These are phyloP conservation scores for Orbilia quercus DNA, from an alignment of 2,329 filamentous ascomycete genomes.

Conservation along the genomic window DNA sequence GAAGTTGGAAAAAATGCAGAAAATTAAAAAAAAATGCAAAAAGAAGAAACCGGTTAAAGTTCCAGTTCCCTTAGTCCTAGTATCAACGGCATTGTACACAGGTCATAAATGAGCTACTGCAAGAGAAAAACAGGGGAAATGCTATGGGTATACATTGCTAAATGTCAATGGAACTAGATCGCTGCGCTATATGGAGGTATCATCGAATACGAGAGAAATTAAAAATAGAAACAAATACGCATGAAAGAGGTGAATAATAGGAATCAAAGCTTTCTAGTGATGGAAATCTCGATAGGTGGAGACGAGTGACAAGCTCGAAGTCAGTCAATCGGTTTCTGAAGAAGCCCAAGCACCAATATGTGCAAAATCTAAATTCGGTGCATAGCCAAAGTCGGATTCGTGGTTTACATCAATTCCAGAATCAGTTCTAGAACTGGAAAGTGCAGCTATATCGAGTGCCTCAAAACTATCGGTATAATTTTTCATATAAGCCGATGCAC, in stretches of 20 bases:
- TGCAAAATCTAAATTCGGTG: conserved; percentile 1
- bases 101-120: background rate
- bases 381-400: background rate
- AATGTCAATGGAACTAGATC: background rate
- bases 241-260: background rate
- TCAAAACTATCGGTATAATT: conserved; percentile 9
- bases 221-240: background rate
- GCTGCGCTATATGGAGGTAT: background rate
- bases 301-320: background rate
- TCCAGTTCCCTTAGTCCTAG: background rate
- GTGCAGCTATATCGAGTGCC: background rate
- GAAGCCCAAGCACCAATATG: conserved; percentile 29
- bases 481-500: background rate
- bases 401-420: conserved; percentile 13
- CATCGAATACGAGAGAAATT: background rate
- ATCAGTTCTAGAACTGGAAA: background rate
- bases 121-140: conserved; percentile 4
- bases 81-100: conserved; percentile 14
- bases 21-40: background rate
- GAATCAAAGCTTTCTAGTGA: background rate
- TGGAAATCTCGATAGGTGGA: too few species aligned
- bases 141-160: too few species aligned
- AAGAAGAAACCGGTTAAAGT: background rate
- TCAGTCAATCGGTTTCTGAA: background rate
- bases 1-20: too few species aligned